phyloP scores from a whole-genome alignment of 192 early-diverging fungal genomes.

The Backusella macrospora region DNA sequence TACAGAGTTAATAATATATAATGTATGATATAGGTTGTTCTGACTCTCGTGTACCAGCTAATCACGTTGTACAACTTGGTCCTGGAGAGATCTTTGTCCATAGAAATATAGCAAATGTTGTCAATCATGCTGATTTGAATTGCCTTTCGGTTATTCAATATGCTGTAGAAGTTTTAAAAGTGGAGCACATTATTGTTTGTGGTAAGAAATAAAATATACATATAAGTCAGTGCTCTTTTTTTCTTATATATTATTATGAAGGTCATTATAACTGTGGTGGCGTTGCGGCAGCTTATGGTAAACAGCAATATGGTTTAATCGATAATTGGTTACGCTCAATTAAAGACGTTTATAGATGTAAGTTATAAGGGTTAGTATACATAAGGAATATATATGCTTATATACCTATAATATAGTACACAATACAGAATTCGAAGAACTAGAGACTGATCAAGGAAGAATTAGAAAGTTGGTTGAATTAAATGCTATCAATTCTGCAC shows the following conservation, averaged over 20 bases:
- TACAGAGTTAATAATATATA: not conserved
- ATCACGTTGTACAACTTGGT: slow-evolving; percentile 64
- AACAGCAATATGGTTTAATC: slow-evolving; percentile 72
- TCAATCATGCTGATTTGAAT: slow-evolving; percentile 81
- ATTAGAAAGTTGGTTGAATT: slow-evolving; percentile 66
- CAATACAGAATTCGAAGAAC: slow-evolving; percentile 43
- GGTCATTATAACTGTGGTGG: slow-evolving; percentile 78
- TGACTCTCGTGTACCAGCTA: slow-evolving; percentile 91
- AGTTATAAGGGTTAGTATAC: slow-evolving; percentile 40
- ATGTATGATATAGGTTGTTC: slow-evolving; percentile 69
- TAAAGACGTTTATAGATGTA: slow-evolving; percentile 76
- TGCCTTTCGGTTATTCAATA: slow-evolving; percentile 89
- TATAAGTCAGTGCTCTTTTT: no score
- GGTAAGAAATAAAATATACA: slow-evolving; percentile 48
- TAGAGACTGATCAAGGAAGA: slow-evolving; percentile 47
- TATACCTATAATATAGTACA: slow-evolving; percentile 24
- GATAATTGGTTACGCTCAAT: slow-evolving; percentile 92
- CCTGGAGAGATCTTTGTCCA: slow-evolving; percentile 95
- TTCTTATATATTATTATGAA: not conserved
- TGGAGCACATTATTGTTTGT: slow-evolving; percentile 93
- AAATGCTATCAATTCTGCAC: slow-evolving; percentile 75
- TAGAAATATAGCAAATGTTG: slow-evolving; percentile 96
- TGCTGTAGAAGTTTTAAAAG: slow-evolving; percentile 88
- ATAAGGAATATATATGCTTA: not conserved
- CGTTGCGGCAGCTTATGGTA: slow-evolving; percentile 61